Evolutionary conservation across 305 asterid genomes (phyloP).

Genomic region (Solanum hybrid): DNA sequence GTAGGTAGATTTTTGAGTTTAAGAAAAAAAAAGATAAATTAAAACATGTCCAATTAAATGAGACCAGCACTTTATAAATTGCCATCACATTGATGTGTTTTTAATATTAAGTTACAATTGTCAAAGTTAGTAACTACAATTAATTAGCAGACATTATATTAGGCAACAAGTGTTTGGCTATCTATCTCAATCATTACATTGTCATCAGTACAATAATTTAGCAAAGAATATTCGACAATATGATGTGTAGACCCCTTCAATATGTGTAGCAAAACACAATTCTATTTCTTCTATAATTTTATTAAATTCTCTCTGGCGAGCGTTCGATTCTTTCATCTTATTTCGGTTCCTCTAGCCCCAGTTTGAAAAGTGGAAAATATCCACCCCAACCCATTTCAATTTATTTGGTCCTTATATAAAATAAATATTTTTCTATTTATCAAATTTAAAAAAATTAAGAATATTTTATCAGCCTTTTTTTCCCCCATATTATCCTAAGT

Average conservation of each 20-base stretch:
- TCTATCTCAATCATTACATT: background rate
- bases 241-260: background rate
- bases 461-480: background rate
- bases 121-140: background rate
- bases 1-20: background rate
- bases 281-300: background rate
- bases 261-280: background rate
- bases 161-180: background rate
- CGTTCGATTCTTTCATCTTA: background rate
- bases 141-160: background rate
- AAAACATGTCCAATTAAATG: background rate
- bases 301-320: background rate
- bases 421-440: no score
- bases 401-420: background rate
- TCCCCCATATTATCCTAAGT: background rate
- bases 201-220: background rate
- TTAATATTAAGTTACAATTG: background rate
- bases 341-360: background rate
- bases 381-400: background rate
- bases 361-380: background rate
- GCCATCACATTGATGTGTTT: background rate
- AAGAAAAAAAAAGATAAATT: background rate
- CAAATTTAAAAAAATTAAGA: background rate
- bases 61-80: background rate
- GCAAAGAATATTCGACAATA: background rate